phyloP scores from a whole-genome alignment of 352 stramenopile species.

The Phytophthora europaea region DNA sequence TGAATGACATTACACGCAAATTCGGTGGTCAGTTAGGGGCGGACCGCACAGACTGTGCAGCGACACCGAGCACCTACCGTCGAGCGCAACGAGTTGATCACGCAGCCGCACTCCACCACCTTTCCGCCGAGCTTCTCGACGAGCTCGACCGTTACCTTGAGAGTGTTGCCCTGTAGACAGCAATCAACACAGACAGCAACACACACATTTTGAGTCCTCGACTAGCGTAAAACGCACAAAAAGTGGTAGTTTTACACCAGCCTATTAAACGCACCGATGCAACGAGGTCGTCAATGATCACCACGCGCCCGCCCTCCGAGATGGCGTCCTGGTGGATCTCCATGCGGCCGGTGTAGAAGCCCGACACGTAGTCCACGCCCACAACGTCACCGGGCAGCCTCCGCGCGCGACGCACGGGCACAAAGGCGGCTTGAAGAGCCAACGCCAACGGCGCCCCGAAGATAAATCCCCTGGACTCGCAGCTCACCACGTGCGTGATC shows the following conservation, averaged over 20 bases:
- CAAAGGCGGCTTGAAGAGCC: constrained; percentile 71
- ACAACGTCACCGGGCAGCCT: constrained; percentile 75
- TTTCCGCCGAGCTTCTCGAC: constrained; percentile 74
- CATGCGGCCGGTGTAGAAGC: constrained; percentile 78
- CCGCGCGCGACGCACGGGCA: constrained; percentile 74
- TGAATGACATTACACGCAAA: constrained; percentile 22
- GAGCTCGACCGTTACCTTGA: constrained; percentile 84
- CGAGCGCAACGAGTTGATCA: constrained; percentile 70
- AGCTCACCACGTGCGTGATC: constrained; percentile 88
- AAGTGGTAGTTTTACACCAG: not conserved
- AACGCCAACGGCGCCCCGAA: constrained; percentile 82
- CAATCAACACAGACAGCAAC: not conserved
- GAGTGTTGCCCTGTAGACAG: constrained; percentile 67
- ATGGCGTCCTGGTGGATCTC: constrained; percentile 90
- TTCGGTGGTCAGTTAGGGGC: constrained; percentile 24
- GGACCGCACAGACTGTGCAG: not conserved
- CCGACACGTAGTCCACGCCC: constrained; percentile 84
- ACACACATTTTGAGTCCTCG: constrained; percentile 7
- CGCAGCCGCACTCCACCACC: constrained; percentile 84
- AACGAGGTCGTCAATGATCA: constrained; percentile 86
- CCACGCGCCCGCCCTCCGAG: constrained; percentile 66
- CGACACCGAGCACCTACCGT: constrained; percentile 44
- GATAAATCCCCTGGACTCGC: constrained; percentile 84
- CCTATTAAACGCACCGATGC: constrained; percentile 66
- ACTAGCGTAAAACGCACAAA: constrained; percentile 10